Base-by-base conservation (phyloP, 768 basidiomycete species). In the Saitozyma podzolica region DNA sequence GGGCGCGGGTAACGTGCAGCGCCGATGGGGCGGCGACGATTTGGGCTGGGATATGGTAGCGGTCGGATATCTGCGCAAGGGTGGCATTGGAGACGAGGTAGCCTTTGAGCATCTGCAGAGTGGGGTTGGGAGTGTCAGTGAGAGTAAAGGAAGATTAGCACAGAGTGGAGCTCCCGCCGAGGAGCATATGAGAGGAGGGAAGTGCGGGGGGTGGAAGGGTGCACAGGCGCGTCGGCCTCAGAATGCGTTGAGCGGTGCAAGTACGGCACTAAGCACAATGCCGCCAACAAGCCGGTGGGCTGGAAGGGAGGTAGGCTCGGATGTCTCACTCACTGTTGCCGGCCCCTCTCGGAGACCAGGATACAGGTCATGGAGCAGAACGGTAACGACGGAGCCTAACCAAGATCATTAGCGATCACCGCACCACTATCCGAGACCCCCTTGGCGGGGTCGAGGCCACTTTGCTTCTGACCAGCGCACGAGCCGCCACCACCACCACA, bases 281-380 rank as follows among this genome's bases (percentile, higher is more conserved):
- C 29, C 5, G 29, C 29, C 29, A 29, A 29, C 2, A 29, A 29
- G 29, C 29, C 40, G 49, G 20, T 37, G 13, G n/a, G 1, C 58
- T 8, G 11, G 45, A 45, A 29, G 49, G 14, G 19, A 40, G 16
- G 19, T 40, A 43, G 55, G 41, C 9, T 11, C 40, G 19, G 48
- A 19, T 6, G 29, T 29, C 39, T 11, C 14, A 63, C 66, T 60
- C 39, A 75, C 73, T 5, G 73, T 69, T 0, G 71, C 58, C 10
- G 65, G 62, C 9, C 70, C 71, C n/a, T 64, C 61, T 29, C 66
- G 54, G 3, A 75, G 62, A 53, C 53, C 51, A 1, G 73, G 73
- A 45, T 58, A 70, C 3, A 72, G 41, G 43, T 75, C 73, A 14
- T 75, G 68, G 9, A 72, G 56, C 11, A 75, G 55, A 17, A 58